Evolutionary conservation across 441 rosid species (phyloP).

Genomic region (Viola pubescens): DNA sequence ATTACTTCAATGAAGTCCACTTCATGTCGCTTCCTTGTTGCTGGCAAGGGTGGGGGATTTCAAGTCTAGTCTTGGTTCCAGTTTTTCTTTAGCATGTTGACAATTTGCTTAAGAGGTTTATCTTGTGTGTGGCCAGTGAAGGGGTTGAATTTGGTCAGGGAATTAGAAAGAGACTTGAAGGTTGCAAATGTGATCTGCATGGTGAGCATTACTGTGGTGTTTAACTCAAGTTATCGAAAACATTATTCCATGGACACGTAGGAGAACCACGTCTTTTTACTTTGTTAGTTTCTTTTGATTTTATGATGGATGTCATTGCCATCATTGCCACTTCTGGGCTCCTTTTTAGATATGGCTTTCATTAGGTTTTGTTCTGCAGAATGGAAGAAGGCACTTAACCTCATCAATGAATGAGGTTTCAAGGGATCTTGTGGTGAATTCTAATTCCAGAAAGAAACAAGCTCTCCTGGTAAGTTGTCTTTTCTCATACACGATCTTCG

Average conservation of each 20-base stretch:
- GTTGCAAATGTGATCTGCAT: conserved; percentile 90
- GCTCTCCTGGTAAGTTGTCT: conserved; percentile 64
- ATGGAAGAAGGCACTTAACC: conserved; percentile 88
- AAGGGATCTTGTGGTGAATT: conserved; percentile 92
- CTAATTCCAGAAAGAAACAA: conserved; percentile 83
- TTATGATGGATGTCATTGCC: background rate
- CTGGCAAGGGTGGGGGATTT: background rate
- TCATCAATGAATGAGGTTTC: conserved; percentile 95
- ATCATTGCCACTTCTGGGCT: background rate
- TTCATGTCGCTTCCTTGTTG: background rate
- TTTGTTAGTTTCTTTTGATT: background rate
- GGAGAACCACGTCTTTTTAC: conserved; percentile 5
- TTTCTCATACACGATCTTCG: conserved; percentile 6
- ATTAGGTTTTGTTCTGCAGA: conserved; percentile 41
- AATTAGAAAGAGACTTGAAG: conserved; percentile 94
- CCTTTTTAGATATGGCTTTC: conserved; percentile 17
- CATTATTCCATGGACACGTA: conserved; percentile 4
- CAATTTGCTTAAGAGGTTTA: conserved; percentile 20
- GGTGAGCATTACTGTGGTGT: conserved; percentile 39
- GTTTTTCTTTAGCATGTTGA: background rate
- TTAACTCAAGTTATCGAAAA: conserved; percentile 12
- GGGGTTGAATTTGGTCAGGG: conserved; percentile 98
- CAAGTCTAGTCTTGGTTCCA: background rate
- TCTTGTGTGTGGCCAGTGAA: conserved; percentile 84
- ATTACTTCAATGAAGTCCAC: too few relatives aligned